phyloP scores from a whole-genome alignment of 495 filamentous ascomycete species.

The Elaphomyces granulatus region DNA sequence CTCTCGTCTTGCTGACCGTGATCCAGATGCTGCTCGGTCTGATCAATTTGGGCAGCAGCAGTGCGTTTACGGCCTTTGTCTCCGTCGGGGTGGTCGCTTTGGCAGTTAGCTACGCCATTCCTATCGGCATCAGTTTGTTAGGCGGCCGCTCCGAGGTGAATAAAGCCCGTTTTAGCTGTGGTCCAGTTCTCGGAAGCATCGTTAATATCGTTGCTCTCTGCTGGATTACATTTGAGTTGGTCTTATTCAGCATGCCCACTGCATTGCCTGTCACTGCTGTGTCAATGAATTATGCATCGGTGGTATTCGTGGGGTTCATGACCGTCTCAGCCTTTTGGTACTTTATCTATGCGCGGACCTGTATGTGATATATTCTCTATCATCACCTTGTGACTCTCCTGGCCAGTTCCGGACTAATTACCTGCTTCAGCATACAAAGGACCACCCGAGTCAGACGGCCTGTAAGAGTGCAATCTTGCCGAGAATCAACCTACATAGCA shows the following conservation, averaged over 20 bases:
- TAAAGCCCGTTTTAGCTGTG: conserved; percentile 39
- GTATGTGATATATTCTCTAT: too few relatives aligned
- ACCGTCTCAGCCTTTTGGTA: conserved; percentile 31
- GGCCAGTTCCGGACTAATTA: conserved; percentile 3
- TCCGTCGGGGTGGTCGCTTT: conserved; percentile 48
- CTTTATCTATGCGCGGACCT: conserved; percentile 29
- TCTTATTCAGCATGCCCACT: conserved; percentile 42
- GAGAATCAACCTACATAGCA: too few relatives aligned
- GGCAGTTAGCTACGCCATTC: conserved; percentile 42
- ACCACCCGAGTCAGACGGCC: conserved; percentile 30
- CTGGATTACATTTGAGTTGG: conserved; percentile 48
- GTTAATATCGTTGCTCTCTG: conserved; percentile 41
- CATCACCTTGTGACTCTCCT: conserved; percentile 1
- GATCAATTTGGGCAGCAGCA: conserved; percentile 48
- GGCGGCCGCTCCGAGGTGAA: conserved; percentile 36
- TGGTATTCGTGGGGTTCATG: conserved; percentile 46
- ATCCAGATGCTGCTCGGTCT: conserved; percentile 38
- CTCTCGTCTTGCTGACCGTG: conserved; percentile 20
- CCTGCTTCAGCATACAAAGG: conserved; percentile 27
- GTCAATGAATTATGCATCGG: conserved; percentile 48
- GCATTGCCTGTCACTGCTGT: conserved; percentile 30
- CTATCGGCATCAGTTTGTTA: conserved; percentile 41
- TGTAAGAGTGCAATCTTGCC: too few relatives aligned
- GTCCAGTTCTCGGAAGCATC: conserved; percentile 39
- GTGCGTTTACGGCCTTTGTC: conserved; percentile 49